Evolutionary conservation across 352 stramenopile species (phyloP), one percentile per base, ranked within the genome.

Genomic region (Halophytophthora batemanensis): DNA sequence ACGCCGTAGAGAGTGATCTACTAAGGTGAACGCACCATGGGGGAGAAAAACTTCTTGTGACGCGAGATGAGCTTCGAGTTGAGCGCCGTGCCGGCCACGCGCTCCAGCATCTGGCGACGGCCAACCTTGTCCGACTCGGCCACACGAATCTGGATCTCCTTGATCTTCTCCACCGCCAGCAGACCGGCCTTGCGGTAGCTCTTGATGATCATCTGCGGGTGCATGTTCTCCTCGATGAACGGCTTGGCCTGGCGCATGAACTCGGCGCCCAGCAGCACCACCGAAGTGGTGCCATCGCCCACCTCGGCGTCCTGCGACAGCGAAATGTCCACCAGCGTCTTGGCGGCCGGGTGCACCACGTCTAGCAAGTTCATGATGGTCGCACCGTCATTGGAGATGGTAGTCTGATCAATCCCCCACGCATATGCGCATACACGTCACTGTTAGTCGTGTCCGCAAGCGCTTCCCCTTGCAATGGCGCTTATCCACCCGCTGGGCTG

Each of bases 311-410:
- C 74, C 71, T 98, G 82, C 41, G 87, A 95, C 53, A 96, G 82
- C 49, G 87, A 96, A 39, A 99, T 99, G 67, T 99, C 97, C 42
- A 99, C 96, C 18, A 99, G 77, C 45, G 96, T 98, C 72, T 98
- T 98, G 53, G 97, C 96, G 14, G 97, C 97, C 21, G 97, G 96
- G 83, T 99, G 97, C 41, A 98, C 96, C 61, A 99, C 98, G 59
- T 99, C 97, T 42, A 99, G 68, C 43, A 96, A 63, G 64, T 96
- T 97, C 96, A 99, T 99, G 64, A 99, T 99, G 14, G 96, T 98
- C 17, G 97, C 97, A 35, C 97, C 97, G 59, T 99, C 97, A 69
- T 99, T 99, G 59, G 90, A 98, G 65, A 99, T 99, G 35, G 96
- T 99, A 6, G 96, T 93, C 71, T 87, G 48, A 10, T 44, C 29